phyloP scores from a whole-genome alignment of 108 stramenopile species.

The Cyclotella cryptica region DNA sequence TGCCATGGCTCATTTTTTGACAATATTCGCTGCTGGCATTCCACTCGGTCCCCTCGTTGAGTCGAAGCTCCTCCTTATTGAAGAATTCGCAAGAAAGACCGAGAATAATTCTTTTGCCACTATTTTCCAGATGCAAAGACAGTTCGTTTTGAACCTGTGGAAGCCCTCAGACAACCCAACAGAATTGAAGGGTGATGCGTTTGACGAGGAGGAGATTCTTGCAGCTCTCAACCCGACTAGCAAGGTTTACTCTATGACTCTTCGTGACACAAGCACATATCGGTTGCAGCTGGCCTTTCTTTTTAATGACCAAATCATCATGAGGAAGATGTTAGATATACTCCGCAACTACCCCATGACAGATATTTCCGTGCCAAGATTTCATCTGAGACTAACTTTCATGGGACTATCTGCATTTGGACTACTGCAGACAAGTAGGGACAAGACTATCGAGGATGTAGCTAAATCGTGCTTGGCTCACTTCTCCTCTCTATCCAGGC shows the following conservation, averaged over 20 bases:
- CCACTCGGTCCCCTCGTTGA: constrained; percentile 34
- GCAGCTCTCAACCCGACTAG: constrained; percentile 24
- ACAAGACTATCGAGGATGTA: constrained; percentile 11
- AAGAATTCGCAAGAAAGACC: constrained; percentile 22
- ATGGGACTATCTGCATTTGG: constrained; percentile 32
- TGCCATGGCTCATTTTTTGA: constrained; percentile 16
- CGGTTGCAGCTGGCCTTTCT: constrained; percentile 44
- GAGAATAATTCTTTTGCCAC: constrained; percentile 17
- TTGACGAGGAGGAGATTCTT: constrained; percentile 32
- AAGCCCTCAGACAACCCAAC: constrained; percentile 19
- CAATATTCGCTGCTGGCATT: constrained; percentile 27
- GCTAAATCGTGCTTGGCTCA: constrained; percentile 24
- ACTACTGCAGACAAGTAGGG: constrained; percentile 10
- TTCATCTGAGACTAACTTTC: constrained; percentile 33
- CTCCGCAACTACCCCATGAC: constrained; percentile 34
- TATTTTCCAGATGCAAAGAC: constrained; percentile 35
- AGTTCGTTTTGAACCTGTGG: constrained; percentile 39
- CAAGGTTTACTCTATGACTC: constrained; percentile 27
- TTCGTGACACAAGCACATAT: constrained; percentile 40
- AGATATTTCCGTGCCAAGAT: constrained; percentile 32
- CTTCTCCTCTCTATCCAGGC: constrained; percentile 24
- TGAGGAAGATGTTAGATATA: constrained; percentile 38
- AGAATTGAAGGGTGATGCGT: constrained; percentile 21
- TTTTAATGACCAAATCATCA: constrained; percentile 36
- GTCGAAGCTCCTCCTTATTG: constrained; percentile 31